These are phyloP conservation scores for Claviceps fusiformis DNA, from an alignment of 2,329 filamentous ascomycete genomes.

Conservation along the genomic window DNA sequence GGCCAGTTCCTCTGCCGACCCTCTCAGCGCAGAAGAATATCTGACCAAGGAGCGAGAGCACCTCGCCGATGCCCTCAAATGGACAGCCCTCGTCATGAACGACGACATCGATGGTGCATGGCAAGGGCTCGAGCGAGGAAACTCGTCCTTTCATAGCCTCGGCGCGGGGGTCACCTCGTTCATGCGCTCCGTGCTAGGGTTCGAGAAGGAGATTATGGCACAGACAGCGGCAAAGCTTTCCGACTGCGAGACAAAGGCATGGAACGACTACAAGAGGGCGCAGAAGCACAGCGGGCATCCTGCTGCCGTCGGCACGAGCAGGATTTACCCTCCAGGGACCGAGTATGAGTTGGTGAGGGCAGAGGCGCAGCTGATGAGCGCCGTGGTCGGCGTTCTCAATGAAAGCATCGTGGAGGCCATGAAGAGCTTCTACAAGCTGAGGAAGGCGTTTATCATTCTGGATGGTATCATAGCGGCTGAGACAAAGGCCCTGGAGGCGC, in stretches of 20 bases:
- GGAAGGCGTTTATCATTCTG: conserved; percentile 75
- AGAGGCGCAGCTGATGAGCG: conserved; percentile 77
- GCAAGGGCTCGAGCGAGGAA: conserved; percentile 52
- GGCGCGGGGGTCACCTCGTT: conserved; percentile 73
- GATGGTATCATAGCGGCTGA: conserved; percentile 69
- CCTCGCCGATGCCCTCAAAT: conserved; percentile 47
- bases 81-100: conserved; percentile 65
- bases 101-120: conserved; percentile 84
- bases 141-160: conserved; percentile 79
- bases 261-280: conserved; percentile 62
- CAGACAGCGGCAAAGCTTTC: conserved; percentile 61
- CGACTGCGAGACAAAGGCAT: conserved; percentile 64
- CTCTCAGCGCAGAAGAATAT: conserved; percentile 13
- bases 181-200: conserved; percentile 73
- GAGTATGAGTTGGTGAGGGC: conserved; percentile 79
- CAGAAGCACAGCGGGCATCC: conserved; percentile 37
- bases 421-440: conserved; percentile 81
- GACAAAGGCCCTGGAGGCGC: conserved; percentile 30
- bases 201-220: conserved; percentile 83
- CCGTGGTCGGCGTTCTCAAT: conserved; percentile 77
- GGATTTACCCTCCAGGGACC: conserved; percentile 66
- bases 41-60: conserved; percentile 35
- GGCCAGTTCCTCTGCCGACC: conserved; percentile 19
- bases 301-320: conserved; percentile 22
- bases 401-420: conserved; percentile 87